Evolutionary conservation across 2,329 filamentous ascomycete genomes (phyloP).

Genomic region (Epichloe gansuensis): DNA sequence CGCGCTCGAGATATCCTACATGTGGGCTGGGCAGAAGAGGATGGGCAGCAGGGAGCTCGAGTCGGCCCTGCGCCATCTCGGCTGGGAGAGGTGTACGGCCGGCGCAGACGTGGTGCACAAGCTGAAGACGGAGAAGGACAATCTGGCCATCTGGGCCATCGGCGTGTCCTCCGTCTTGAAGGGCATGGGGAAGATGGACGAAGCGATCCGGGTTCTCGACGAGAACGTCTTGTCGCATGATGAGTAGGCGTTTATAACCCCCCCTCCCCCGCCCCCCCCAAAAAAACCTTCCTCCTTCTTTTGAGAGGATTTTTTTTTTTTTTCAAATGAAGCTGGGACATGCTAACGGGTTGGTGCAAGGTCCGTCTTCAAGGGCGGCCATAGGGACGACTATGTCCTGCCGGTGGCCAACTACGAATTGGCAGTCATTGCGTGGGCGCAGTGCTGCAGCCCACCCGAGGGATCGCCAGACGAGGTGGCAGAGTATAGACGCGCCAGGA

Average conservation of each 20-base stretch:
- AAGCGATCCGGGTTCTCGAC: constrained; percentile 53
- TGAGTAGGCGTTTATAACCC: too few species aligned
- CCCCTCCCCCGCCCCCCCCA: too few species aligned
- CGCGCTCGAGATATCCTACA: constrained; percentile 79
- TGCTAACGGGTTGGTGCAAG: constrained; percentile 18
- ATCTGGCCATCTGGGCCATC: constrained; percentile 52
- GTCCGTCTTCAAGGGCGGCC: constrained; percentile 40
- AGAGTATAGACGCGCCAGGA: constrained; percentile 31
- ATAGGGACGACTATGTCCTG: constrained; percentile 56
- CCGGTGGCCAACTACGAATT: constrained; percentile 79
- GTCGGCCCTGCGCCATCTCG: constrained; percentile 47
- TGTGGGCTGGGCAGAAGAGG: constrained; percentile 82
- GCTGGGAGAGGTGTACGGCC: constrained; percentile 49
- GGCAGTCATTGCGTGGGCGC: constrained; percentile 67
- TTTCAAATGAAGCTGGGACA: too few species aligned
- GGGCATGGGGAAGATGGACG: constrained; percentile 45
- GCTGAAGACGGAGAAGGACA: constrained; percentile 42
- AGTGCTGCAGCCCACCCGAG: constrained; percentile 34
- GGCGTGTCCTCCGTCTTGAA: constrained; percentile 54
- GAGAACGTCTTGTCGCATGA: constrained; percentile 54
- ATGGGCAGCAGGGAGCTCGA: constrained; percentile 57
- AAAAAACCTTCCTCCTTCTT: too few species aligned
- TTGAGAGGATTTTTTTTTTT: too few species aligned
- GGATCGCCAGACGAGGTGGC: constrained; percentile 19
- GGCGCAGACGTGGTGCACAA: constrained; percentile 26